phyloP scores from a whole-genome alignment of 176 grass and related monocot genomes.

The Aegilops bicornis region DNA sequence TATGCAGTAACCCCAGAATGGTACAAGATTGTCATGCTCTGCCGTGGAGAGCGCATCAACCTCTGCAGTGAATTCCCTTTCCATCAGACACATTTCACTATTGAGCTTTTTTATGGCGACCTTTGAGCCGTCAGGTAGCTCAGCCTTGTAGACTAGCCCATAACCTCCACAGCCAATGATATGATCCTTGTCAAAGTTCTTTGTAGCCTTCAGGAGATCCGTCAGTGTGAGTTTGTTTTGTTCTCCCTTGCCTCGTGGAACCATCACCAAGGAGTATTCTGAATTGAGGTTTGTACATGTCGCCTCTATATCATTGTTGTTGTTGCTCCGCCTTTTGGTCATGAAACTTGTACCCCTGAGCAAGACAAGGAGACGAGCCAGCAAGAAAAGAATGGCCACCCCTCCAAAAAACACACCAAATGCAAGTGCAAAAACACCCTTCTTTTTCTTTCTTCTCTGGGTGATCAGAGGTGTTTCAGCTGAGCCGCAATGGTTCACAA shows the following conservation, averaged over 20 bases:
- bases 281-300: constrained; percentile 4
- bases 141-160: constrained; percentile 75
- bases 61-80: constrained; percentile 67
- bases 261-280: constrained; percentile 27
- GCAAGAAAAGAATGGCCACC: constrained; percentile 22
- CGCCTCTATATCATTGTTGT: not conserved
- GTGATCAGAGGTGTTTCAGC: not conserved
- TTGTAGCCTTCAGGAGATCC: constrained; percentile 62
- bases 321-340: not conserved
- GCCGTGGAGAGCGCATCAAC: constrained; percentile 55
- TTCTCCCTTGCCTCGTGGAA: constrained; percentile 4
- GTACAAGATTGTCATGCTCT: constrained; percentile 61
- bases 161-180: constrained; percentile 70
- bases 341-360: not conserved
- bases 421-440: constrained; percentile 12
- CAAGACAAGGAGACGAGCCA: constrained; percentile 18
- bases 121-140: constrained; percentile 37
- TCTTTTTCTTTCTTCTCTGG: constrained; percentile 5
- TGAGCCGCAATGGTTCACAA: constrained; percentile 35
- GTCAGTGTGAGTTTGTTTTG: constrained; percentile 28
- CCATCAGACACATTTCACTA: constrained; percentile 51
- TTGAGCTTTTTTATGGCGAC: constrained; percentile 62
- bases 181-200: constrained; percentile 61
- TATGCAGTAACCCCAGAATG: constrained; percentile 69
- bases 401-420: constrained; percentile 43